Base-by-base conservation (phyloP, 2,329 filamentous ascomycete genomes). In the Raffaelea ambrosiae region DNA sequence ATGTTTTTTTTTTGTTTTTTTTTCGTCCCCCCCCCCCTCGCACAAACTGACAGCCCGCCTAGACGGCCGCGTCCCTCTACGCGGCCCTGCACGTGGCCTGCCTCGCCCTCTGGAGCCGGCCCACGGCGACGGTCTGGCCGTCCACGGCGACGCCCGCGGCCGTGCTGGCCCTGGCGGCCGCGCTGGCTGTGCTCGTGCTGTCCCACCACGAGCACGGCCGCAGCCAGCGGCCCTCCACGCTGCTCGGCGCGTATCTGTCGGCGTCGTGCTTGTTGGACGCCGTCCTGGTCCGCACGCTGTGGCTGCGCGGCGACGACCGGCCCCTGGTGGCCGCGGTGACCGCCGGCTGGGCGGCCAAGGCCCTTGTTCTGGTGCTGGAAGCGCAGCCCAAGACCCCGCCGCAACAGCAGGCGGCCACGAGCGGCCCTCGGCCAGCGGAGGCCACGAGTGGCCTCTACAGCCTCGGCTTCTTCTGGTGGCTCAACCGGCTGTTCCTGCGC, bases 391-490 rank as follows among this genome's bases (percentile, higher is more conserved):
- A 44, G 31, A 44, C 19, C 13, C 21, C 43, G 10, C 14, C 36
- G 10, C 43, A 36, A 13, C 33, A n/a, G n/a, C n/a, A n/a, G n/a
- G n/a, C 36, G 29, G 18, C 31, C 19, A 29, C 16, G 43, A 36
- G 36, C 13, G 29, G 18, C 3, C 3, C 36, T 26, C 43, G 36
- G 19, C 22, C 43, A n/a, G 29, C 43, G 4, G 43, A 44, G 21
- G 19, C 11, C 5, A 44, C 43, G 16, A 44, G 43, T 16, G 43
- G 43, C 19, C 36, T 44, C 21, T 18, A 36, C 5, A 29, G 29
- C 10, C 43, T 18, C 8, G 36, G 43, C 43, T 29, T 44, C 29
- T 44, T 44, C n/a, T 44, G 43, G 43, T 44, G 43, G 43, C 19
- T 44, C n/a, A 44, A 44, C 14, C 3, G 29, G 14, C 20, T 44